Percentiles rank a stretch among this genome's conserved stretches.
Evolutionary conservation across 2,329 filamentous ascomycete genomes (phyloP).

Genomic region (Ceratocystis papillata): DNA sequence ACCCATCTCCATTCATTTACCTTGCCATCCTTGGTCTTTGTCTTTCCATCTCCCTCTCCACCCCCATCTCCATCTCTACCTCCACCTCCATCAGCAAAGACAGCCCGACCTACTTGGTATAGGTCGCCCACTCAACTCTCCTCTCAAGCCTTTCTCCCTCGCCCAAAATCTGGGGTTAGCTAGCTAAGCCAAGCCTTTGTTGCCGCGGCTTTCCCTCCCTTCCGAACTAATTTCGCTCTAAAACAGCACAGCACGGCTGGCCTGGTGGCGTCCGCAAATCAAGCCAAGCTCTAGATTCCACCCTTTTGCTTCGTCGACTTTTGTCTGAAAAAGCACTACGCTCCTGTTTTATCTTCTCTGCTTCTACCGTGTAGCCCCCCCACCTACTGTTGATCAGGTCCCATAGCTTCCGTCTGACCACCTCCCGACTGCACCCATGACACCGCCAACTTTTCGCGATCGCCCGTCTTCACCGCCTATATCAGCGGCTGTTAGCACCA

Average conservation of each 20-base stretch:
- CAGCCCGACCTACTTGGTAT: not conserved
- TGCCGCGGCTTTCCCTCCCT: not conserved
- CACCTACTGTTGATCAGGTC: not conserved
- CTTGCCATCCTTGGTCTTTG: not conserved
- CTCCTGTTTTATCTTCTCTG: not conserved
- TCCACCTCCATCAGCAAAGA: not conserved
- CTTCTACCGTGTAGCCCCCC: not conserved
- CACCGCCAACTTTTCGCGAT: constrained; percentile 7
- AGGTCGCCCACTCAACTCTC: not conserved
- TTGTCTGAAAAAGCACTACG: not conserved
- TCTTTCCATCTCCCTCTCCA: not conserved
- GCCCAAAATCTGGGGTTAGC: not conserved
- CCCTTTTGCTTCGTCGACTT: not conserved
- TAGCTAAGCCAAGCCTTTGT: not conserved
- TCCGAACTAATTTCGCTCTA: not conserved
- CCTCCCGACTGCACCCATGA: not conserved
- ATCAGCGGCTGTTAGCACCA: constrained; percentile 7
- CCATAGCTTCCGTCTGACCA: not conserved
- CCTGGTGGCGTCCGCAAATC: no score
- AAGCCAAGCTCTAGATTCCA: not conserved
- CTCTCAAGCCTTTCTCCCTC: not conserved
- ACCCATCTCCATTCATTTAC: not conserved
- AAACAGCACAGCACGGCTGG: not conserved
- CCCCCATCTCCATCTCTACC: not conserved
- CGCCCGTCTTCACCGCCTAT: constrained; percentile 9